Evolutionary conservation across 768 basidiomycete species (phyloP).

Genomic region (Boletus vermiculosoides): DNA sequence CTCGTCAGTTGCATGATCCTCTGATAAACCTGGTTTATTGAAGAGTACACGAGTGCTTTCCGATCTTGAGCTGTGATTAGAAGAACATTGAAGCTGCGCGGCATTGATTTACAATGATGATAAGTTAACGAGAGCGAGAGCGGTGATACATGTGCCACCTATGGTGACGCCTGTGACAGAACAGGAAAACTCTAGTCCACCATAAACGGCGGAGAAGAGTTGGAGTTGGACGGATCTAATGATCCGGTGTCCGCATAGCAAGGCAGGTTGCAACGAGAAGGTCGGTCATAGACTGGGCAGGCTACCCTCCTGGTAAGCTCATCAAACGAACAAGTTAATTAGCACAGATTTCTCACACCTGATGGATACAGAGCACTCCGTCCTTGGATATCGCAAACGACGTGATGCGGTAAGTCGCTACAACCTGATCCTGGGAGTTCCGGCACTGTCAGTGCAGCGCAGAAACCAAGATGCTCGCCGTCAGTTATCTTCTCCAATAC

Average conservation of each 20-base stretch:
- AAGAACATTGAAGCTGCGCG: neutral
- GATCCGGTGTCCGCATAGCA: conserved; percentile 30
- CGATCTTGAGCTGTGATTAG: neutral
- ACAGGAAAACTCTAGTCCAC: neutral
- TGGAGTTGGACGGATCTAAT: conserved; percentile 10
- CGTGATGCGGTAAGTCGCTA: conserved; percentile 33
- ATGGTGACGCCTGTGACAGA: neutral
- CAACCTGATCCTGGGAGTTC: conserved; percentile 18
- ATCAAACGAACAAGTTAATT: neutral
- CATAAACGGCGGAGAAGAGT: neutral
- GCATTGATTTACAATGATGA: conserved; percentile 5
- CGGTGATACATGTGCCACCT: neutral
- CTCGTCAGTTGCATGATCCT: neutral
- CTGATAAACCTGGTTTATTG: neutral
- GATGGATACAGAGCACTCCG: conserved; percentile 30
- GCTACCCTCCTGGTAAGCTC: conserved; percentile 13
- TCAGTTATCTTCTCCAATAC: neutral
- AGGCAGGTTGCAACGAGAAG: conserved; percentile 33
- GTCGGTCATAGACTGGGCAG: conserved; percentile 26
- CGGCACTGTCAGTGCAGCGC: conserved; percentile 20
- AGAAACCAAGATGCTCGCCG: neutral
- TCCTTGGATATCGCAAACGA: conserved; percentile 31
- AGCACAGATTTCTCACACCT: conserved; percentile 18
- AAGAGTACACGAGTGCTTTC: neutral
- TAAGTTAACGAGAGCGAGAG: neutral